Evolutionary conservation across 805 yeast species (phyloP), one percentile per base, ranked within the genome.

Genomic region (Myxozyma monticola): DNA sequence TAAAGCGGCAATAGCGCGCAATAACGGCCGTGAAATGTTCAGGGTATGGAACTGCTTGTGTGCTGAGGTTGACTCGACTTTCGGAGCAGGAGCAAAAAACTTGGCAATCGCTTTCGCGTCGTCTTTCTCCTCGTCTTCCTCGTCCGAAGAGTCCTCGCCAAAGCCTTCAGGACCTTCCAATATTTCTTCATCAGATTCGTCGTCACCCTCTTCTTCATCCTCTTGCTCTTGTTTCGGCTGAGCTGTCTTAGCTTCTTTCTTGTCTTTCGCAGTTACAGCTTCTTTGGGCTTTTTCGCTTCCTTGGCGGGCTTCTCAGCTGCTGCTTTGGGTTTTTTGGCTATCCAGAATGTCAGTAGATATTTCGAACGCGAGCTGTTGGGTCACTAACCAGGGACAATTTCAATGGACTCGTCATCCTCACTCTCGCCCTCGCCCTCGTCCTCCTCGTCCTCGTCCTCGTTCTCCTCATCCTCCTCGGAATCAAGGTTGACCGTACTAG

Each of bases 21-120:
- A 72, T 10, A 91, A 79, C 1, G 99, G 99, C 62, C 99, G 81
- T 1, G 98, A 89, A 24, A 93, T 75, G 40, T 85, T 83, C 48
- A 93, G 71, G 0, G 85, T 74, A 60, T 85, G 85, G 72, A 93
- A 93, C 6, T 84, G 78, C 35, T 74, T 71, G 65, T 84, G 87
- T 14, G 71, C 71, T 30, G 75, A 73, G n/a, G 82, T 77, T 26
- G 76, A 76, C 33, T 75, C 78, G 33, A 78, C 75, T 57, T 81
- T 84, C 48, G 65, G 72, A 37, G 71, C 73, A 33, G 79, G 74
- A 7, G 85, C 89, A 67, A 79, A 89, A 65, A 84, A 90, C 47
- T 82, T 76, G 1, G 89, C 88, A 52, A 87, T 80, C n/a, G 81
- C 93, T 66, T 88, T 95, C 6, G 83, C 85, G 0, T 91, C 75